These are phyloP conservation scores for Rhexocercosporidium sp. DNA, from an alignment of 2,329 filamentous ascomycete genomes.

Conservation along the genomic window DNA sequence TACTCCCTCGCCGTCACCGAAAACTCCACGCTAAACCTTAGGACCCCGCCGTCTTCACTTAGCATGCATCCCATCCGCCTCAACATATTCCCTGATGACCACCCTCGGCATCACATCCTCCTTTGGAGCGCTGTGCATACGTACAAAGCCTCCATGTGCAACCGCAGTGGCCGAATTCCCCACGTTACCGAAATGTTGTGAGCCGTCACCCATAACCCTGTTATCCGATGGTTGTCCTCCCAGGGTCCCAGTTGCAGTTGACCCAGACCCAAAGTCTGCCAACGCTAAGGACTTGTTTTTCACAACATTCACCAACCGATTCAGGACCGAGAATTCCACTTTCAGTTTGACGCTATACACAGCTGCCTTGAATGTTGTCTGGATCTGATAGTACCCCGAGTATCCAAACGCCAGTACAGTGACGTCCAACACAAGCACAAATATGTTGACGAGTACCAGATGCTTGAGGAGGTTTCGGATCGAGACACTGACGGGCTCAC, in stretches of 20 bases:
- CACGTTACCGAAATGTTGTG: background rate
- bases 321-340: constrained; percentile 54
- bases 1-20: no score
- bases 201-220: background rate
- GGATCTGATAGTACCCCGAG: constrained; percentile 44
- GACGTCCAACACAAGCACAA: constrained; percentile 53
- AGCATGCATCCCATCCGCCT: no score
- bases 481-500: constrained; percentile 11
- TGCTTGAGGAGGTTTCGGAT: constrained; percentile 46
- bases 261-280: background rate
- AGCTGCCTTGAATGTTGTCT: constrained; percentile 46
- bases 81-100: background rate
- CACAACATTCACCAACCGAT: constrained; percentile 11
- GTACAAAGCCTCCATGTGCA: background rate
- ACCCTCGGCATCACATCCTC: background rate
- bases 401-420: constrained; percentile 46
- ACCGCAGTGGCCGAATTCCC: background rate
- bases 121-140: background rate
- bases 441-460: constrained; percentile 49
- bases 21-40: no score
- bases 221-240: background rate
- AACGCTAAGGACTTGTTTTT: background rate
- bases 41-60: no score
- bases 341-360: constrained; percentile 52
- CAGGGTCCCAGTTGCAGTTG: background rate